phyloP scores from a whole-genome alignment of 2,329 filamentous ascomycete species.

The Coleophoma crateriformis region DNA sequence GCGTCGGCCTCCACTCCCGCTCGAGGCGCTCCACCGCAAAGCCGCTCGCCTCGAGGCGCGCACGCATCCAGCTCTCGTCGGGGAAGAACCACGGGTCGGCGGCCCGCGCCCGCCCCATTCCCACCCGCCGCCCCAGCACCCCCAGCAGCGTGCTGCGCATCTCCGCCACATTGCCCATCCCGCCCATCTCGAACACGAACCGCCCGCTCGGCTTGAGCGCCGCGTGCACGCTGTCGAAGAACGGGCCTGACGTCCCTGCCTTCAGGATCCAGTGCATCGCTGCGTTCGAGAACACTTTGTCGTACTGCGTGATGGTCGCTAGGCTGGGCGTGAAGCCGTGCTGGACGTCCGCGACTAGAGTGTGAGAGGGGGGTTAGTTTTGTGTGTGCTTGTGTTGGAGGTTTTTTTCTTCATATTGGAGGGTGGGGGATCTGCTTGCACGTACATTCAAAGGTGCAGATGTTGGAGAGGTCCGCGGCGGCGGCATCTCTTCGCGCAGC shows the following conservation, averaged over 20 bases:
- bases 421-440: not conserved
- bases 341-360: constrained; percentile 38
- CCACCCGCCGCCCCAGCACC: constrained; percentile 44
- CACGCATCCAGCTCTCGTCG: constrained; percentile 51
- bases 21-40: constrained; percentile 42
- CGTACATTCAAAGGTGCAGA: constrained; percentile 21
- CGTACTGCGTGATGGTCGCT: constrained; percentile 26
- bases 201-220: constrained; percentile 48
- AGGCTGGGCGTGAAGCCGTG: constrained; percentile 25
- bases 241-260: constrained; percentile 32
- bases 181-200: constrained; percentile 68
- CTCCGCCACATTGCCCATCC: constrained; percentile 62
- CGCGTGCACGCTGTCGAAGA: constrained; percentile 47
- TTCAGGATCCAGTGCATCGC: constrained; percentile 60
- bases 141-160: constrained; percentile 52
- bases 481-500: constrained; percentile 36
- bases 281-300: constrained; percentile 61
- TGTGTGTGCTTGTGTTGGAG: too few relatives aligned
- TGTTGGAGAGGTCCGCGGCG: constrained; percentile 6
- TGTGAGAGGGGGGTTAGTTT: not conserved
- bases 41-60: constrained; percentile 33
- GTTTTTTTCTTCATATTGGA: not conserved
- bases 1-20: constrained; percentile 60
- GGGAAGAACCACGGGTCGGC: constrained; percentile 69
- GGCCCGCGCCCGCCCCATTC: constrained; percentile 40